Conservation (phyloP, 495 filamentous ascomycete species). For the Chlorociboria aeruginascens region DNA sequence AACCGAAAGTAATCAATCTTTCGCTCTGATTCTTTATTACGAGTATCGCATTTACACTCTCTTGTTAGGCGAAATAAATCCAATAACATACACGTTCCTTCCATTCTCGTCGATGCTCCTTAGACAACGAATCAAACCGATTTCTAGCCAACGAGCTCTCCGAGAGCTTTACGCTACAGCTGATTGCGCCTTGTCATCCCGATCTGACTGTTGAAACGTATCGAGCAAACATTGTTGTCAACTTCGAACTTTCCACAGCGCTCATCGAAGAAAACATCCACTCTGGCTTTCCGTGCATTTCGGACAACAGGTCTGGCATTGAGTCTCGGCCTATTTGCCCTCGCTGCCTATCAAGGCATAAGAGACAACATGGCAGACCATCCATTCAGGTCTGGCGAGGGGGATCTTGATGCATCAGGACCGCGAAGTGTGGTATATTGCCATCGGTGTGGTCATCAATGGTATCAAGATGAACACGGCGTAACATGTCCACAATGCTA, state of each 20-base stretch:
- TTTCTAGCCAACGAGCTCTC: neutral
- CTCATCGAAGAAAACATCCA: constrained; percentile 11
- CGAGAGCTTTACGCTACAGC: constrained; percentile 3
- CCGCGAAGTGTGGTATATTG: constrained; percentile 67
- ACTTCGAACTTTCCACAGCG: neutral
- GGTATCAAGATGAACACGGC: constrained; percentile 55
- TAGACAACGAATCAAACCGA: neutral
- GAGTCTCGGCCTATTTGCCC: constrained; percentile 36
- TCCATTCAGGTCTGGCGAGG: constrained; percentile 4
- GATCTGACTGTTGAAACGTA: neutral
- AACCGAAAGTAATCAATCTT: too few relatives aligned
- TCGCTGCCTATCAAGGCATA: constrained; percentile 31
- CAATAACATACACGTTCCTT: neutral
- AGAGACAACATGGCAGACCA: constrained; percentile 27
- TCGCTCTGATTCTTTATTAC: too few relatives aligned
- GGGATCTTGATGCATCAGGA: constrained; percentile 26
- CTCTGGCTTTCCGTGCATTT: constrained; percentile 34
- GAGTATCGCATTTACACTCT: too few relatives aligned
- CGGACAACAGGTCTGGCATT: constrained; percentile 34
- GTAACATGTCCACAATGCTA: constrained; percentile 66
- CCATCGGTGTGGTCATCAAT: constrained; percentile 68
- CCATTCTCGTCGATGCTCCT: neutral
- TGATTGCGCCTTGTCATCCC: constrained; percentile 2
- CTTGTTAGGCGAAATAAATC: too few relatives aligned
- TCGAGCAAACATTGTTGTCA: neutral